Percentiles rank a stretch among this genome's conserved stretches.
phyloP scores from a whole-genome alignment of 2,329 filamentous ascomycete genomes.

The Bipolaris gigantea region DNA sequence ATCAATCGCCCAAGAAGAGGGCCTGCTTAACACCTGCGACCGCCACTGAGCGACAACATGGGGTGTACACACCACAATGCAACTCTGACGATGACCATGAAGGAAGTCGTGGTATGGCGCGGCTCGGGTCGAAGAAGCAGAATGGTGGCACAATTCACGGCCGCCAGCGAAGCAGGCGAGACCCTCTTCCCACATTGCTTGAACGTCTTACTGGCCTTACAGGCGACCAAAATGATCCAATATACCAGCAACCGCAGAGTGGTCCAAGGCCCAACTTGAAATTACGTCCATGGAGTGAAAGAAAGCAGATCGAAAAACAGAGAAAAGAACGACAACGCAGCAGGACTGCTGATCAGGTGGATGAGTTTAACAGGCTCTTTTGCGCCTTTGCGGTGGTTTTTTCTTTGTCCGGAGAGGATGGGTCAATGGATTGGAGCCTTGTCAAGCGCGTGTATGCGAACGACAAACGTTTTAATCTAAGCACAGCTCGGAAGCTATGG shows the following conservation, averaged over 20 bases:
- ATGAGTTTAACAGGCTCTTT: constrained; percentile 37
- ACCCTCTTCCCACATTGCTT: constrained; percentile 30
- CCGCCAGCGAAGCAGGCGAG: constrained; percentile 13
- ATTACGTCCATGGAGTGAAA: constrained; percentile 17
- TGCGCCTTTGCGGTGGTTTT: constrained; percentile 36
- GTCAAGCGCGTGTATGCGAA: constrained; percentile 45
- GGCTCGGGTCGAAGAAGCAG: constrained; percentile 12
- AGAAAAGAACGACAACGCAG: constrained; percentile 21
- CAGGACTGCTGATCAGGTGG: constrained; percentile 22
- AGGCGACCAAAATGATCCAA: constrained; percentile 35
- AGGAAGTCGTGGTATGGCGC: neutral
- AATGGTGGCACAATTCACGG: neutral
- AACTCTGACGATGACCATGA: constrained; percentile 14
- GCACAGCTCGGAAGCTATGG: constrained; percentile 45
- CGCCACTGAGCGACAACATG: neutral
- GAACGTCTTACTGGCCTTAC: constrained; percentile 42
- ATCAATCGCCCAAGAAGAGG: constrained; percentile 18
- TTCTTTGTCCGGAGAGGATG: constrained; percentile 42
- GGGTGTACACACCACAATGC: constrained; percentile 1
- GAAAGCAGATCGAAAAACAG: constrained; percentile 15
- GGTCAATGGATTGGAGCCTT: constrained; percentile 48
- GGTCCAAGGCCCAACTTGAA: neutral
- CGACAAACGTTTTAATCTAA: constrained; percentile 39
- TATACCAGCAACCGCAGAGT: constrained; percentile 25
- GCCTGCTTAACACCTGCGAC: neutral